These are phyloP conservation scores for Candida montana DNA, from an alignment of 805 yeast genomes.

Conservation along the genomic window DNA sequence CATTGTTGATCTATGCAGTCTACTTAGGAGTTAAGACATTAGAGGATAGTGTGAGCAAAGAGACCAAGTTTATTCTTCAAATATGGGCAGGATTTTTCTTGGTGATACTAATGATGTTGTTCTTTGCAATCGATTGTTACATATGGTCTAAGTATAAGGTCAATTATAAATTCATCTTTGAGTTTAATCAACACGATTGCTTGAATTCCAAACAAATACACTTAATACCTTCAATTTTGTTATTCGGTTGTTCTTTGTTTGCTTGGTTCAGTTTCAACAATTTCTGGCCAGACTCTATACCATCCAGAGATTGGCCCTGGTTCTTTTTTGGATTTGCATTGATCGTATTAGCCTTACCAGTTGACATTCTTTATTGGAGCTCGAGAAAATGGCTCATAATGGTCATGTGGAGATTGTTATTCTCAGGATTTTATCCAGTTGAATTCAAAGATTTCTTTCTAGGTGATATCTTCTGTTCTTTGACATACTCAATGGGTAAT, in stretches of 20 bases:
- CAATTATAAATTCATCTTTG: conserved; percentile 89
- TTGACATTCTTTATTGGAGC: conserved; percentile 47
- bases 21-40: conserved; percentile 43
- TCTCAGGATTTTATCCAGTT: conserved; percentile 89
- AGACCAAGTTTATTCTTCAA: conserved; percentile 63
- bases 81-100: conserved; percentile 91
- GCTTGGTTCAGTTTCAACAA: conserved; percentile 73
- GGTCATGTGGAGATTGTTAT: conserved; percentile 63
- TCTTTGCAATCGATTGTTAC: conserved; percentile 64
- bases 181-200: conserved; percentile 65
- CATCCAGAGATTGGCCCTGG: conserved; percentile 78
- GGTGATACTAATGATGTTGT: conserved; percentile 49
- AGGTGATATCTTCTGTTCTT: conserved; percentile 86
- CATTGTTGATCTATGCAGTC: conserved; percentile 59
- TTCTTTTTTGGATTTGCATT: conserved; percentile 54
- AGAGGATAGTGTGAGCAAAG: conserved; percentile 39
- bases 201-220: conserved; percentile 62
- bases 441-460: conserved; percentile 91
- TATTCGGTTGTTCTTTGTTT: conserved; percentile 53
- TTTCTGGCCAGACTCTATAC: conserved; percentile 54
- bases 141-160: conserved; percentile 73
- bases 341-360: conserved; percentile 53
- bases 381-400: conserved; percentile 75
- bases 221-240: conserved; percentile 54
- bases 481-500: conserved; percentile 85